phyloP scores from a whole-genome alignment of 2,329 filamentous ascomycete genomes.

The Lecanicillium sp. region DNA sequence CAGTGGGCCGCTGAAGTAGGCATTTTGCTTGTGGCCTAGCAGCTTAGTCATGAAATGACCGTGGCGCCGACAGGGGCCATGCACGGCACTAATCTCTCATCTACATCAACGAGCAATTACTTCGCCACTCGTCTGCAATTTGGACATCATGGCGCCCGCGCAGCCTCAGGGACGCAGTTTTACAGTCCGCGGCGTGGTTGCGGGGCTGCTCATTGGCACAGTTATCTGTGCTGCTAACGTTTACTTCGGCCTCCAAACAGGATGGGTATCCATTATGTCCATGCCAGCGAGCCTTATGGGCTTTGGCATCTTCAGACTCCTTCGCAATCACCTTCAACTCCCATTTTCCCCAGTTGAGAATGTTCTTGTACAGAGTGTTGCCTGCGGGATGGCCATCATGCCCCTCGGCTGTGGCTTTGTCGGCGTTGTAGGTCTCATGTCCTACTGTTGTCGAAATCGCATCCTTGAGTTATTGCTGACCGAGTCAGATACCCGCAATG shows the following conservation, averaged over 20 bases:
- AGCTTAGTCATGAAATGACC: not conserved
- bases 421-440: constrained; percentile 55
- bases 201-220: constrained; percentile 76
- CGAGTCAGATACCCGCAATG: constrained; percentile 65
- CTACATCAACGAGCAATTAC: too few relatives aligned
- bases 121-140: too few relatives aligned
- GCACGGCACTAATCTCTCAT: too few relatives aligned
- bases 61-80: too few relatives aligned
- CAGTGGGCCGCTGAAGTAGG: too few relatives aligned
- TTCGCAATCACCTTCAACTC: constrained; percentile 62
- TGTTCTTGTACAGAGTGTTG: constrained; percentile 91
- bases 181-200: constrained; percentile 70
- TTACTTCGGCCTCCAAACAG: constrained; percentile 94
- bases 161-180: constrained; percentile 56
- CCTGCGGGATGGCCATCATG: constrained; percentile 93
- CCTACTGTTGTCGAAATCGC: not conserved
- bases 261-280: constrained; percentile 72
- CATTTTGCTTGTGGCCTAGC: too few relatives aligned
- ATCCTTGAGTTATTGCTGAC: not conserved
- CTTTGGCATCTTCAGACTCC: constrained; percentile 82
- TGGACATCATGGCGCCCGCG: constrained; percentile 7
- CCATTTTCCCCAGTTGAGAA: constrained; percentile 95
- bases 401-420: constrained; percentile 93
- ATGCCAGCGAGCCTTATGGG: constrained; percentile 94
- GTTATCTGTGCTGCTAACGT: constrained; percentile 96